These are phyloP conservation scores for Daedalea quercina DNA, from an alignment of 768 basidiomycete genomes.

Conservation along the genomic window DNA sequence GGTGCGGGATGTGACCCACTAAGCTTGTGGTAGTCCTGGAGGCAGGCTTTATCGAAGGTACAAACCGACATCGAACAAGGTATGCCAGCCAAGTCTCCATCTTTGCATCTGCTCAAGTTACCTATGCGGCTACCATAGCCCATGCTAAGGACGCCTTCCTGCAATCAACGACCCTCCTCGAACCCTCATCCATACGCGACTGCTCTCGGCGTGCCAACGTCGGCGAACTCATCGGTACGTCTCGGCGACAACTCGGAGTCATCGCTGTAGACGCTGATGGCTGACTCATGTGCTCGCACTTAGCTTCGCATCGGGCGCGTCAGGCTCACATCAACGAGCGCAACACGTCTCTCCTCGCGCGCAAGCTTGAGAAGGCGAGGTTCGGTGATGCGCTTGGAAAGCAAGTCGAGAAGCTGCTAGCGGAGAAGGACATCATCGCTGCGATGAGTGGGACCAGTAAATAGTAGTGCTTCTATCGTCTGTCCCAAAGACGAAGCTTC, in stretches of 20 bases:
- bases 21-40: neutral
- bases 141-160: neutral
- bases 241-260: neutral
- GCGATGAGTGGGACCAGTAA: neutral
- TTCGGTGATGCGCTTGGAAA: slow-evolving; percentile 3
- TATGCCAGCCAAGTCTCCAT: too few relatives aligned
- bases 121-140: neutral
- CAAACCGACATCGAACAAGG: neutral
- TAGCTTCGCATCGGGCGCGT: neutral
- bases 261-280: neutral
- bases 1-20: neutral
- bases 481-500: too few relatives aligned
- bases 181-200: neutral
- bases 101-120: neutral
- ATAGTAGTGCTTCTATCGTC: neutral
- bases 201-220: neutral
- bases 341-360: slow-evolving; percentile 7
- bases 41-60: slow-evolving; percentile 1
- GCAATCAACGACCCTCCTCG: neutral
- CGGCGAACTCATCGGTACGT: slow-evolving; percentile 2
- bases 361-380: slow-evolving; percentile 10
- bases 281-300: neutral
- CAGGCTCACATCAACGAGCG: neutral
- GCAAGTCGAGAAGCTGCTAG: slow-evolving; percentile 11
- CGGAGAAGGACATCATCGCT: slow-evolving; percentile 6